Evolutionary conservation across 1,284 basidiomycete species (phyloP), one percentile per base, ranked within the genome.

Genomic region (Wolfiporia cocos): DNA sequence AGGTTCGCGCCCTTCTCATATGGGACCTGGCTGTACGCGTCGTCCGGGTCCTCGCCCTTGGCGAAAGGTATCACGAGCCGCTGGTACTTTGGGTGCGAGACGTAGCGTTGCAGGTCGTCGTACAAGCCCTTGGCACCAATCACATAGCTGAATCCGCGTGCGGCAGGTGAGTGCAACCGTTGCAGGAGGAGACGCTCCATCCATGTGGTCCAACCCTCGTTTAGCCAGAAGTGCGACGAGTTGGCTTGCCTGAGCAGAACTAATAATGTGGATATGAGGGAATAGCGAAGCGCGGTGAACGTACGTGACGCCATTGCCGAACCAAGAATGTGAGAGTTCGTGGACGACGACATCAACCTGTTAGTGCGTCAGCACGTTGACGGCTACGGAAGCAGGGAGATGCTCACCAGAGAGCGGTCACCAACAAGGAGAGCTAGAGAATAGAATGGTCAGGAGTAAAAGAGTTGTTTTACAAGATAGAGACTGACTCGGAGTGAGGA

Each of bases 161-260:
- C 81, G 0, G 84, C 80, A 14, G 88, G 78, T 0, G 84, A 78
- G 57, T 94, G 81, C 1, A 95, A 68, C 39, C 73, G 69, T 51
- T 85, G 71, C 31, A 86, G 80, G 28, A 96, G 71, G 7, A 96
- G 69, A 18, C 93, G 81, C 63, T 99, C 95, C 37, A 92, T 84
- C 59, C 94, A 97, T 1, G 91, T 94, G 24, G 93, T 96, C 86
- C 90, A 96, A 26, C 92, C 81, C 65, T 93, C 91, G 61, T 93
- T 94, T 37, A 94, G 76, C 91, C 91, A 95, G 69, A 94, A 94
- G 61, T 90, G 86, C 4, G 73, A 74, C 2, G 81, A 76, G 44
- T 86, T 61, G 1, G 79, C 77, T 44, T 86, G 83, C 0, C 80
- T 85, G 49, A n/a, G 26, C 53, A 59, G 61, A 11, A 3, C n/a